A percentile compares a stretch with the other conserved stretches of the same genome.
These are phyloP conservation scores for Nakazawaea peltata DNA, from an alignment of 805 yeast genomes.

Conservation along the genomic window DNA sequence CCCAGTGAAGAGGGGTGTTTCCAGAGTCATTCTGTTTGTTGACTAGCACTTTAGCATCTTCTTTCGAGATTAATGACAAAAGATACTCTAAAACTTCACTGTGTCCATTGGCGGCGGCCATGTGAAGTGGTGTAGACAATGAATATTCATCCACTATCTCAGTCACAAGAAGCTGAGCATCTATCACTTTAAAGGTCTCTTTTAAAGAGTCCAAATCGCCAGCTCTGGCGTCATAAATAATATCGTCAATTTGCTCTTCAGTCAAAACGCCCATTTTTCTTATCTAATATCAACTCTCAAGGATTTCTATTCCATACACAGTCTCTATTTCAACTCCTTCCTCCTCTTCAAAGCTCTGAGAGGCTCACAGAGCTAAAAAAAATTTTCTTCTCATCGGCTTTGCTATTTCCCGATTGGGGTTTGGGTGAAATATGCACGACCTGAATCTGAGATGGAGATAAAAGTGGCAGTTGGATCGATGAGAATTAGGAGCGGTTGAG, in stretches of 20 bases:
- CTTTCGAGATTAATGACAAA: constrained; percentile 36
- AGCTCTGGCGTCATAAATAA: constrained; percentile 75
- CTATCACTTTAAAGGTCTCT: constrained; percentile 53
- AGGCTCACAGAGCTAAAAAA: too few species aligned
- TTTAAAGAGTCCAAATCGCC: constrained; percentile 78
- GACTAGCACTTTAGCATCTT: constrained; percentile 37
- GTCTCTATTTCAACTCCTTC: not conserved
- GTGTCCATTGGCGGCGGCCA: constrained; percentile 96
- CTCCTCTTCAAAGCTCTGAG: too few species aligned
- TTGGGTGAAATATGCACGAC: not conserved
- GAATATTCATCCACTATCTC: constrained; percentile 56
- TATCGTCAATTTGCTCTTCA: constrained; percentile 77
- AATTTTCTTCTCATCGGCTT: too few species aligned
- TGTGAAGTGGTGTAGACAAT: constrained; percentile 74
- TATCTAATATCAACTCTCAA: too few species aligned
- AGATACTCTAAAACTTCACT: constrained; percentile 55
- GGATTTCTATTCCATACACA: not conserved
- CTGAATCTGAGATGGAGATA: constrained; percentile 5
- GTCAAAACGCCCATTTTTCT: constrained; percentile 23
- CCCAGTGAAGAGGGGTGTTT: constrained; percentile 96
- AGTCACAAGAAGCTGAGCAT: constrained; percentile 29
- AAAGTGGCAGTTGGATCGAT: too few species aligned
- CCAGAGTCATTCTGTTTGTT: constrained; percentile 68
- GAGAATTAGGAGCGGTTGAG: too few species aligned
- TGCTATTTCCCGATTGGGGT: too few species aligned